Conservation (phyloP, 1,284 basidiomycete species). For the Trichosporon ovoides region DNA sequence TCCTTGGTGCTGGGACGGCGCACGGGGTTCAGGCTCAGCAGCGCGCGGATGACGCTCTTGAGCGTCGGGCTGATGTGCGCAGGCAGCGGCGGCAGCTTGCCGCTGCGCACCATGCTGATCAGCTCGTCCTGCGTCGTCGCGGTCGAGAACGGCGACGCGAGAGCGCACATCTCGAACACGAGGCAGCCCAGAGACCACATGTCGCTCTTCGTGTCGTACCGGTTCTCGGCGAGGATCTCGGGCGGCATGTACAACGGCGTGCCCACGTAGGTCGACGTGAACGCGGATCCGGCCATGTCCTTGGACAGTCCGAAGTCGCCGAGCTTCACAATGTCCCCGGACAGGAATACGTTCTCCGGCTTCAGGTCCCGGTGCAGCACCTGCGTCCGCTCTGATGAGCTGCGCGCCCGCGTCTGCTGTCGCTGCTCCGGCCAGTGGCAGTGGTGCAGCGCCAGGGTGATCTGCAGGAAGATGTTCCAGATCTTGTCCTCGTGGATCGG, state of each 20-base stretch:
- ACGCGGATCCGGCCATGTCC: constrained; percentile 75
- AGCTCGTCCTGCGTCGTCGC: constrained; percentile 47
- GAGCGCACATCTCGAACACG: constrained; percentile 89
- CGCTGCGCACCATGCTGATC: constrained; percentile 44
- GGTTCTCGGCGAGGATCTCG: constrained; percentile 90
- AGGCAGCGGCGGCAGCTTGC: constrained; percentile 42
- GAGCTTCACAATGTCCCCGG: constrained; percentile 66
- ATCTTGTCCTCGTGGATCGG: constrained; percentile 83
- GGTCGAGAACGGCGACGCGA: constrained; percentile 55
- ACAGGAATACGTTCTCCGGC: constrained; percentile 69
- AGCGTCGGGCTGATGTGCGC: constrained; percentile 37
- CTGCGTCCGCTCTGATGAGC: constrained; percentile 48
- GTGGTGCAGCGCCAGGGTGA: constrained; percentile 80
- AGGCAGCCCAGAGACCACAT: constrained; percentile 97
- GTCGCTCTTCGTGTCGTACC: constrained; percentile 94
- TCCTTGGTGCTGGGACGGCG: constrained; percentile 45
- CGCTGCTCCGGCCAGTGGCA: constrained; percentile 62
- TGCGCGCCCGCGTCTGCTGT: background rate
- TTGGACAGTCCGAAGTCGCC: constrained; percentile 96
- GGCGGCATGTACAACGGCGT: constrained; percentile 99
- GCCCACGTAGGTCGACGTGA: constrained; percentile 94
- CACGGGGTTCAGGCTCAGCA: constrained; percentile 44
- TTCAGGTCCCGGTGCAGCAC: constrained; percentile 93
- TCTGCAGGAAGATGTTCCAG: constrained; percentile 93
- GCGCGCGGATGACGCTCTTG: constrained; percentile 37